Base-by-base conservation (phyloP, 2,329 filamentous ascomycete species). In the Ceratocystis ficicola region DNA sequence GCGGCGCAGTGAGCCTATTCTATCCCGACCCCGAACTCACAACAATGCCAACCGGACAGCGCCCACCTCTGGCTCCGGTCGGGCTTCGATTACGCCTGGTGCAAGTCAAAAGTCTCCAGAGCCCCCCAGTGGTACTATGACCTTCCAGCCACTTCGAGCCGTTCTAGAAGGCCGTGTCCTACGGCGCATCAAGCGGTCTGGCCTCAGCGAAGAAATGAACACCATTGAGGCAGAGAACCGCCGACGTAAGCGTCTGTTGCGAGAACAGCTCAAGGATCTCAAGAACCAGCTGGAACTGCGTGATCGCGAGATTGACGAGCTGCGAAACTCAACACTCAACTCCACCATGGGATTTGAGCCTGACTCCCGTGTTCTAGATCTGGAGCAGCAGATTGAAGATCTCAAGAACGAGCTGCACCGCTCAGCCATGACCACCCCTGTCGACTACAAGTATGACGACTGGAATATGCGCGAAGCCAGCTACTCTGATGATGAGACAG, bases 161-260 rank as follows among this genome's bases (percentile, higher is more conserved):
- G 79, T 83, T 17, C 75, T 83, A 6, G 80, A 83, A 50, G 82
- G 81, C 5, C 79, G 83, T 15, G 76, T 84, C 59, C 80, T 83
- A 73, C 78, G 83, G 4, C 79, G 83, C 20, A 76, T 83, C 46
- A 77, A 81, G 6, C 79, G 83, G 63, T 82, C 81, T 69, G 78
- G 81, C 2, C 71, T 85, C 4, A 83, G 82, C 69, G 82, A 83
- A 68, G 80, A 85, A 73, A 80, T 84, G 74, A 81, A 84, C 71
- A 72, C 73, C 12, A 79, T 83, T 64, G 74, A 78, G 6, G 73
- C 74, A 6, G 79, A 81, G 66, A 81, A 79, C 71, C 76, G 73
- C 55, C 74, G 73, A 17, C 73, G 75, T 52, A 73, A 74, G 0
- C 73, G 72, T 64, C 72, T 76, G 36, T 73, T 77, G 8, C 75